Evolutionary conservation across 2,329 filamentous ascomycete species (phyloP).

Genomic region (Neopestalotiopsis sp.): DNA sequence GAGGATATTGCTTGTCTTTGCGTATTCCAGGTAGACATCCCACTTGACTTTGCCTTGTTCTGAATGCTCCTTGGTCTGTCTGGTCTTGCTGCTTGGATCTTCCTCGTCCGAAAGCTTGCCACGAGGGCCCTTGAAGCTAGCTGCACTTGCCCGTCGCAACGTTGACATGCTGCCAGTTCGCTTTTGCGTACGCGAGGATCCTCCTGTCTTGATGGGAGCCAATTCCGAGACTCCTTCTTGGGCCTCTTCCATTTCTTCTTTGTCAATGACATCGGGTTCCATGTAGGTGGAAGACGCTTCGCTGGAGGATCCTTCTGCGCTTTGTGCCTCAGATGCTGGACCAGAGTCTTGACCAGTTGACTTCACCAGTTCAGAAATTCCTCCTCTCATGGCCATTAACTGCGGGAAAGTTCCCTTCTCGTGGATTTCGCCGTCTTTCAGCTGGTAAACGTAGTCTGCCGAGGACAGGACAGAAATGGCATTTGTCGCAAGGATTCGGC

Average conservation of each 20-base stretch:
- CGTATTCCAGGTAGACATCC: slow-evolving; percentile 93
- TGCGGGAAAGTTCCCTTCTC: slow-evolving; percentile 92
- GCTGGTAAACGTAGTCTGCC: slow-evolving; percentile 84
- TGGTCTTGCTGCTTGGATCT: slow-evolving; percentile 75
- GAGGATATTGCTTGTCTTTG: slow-evolving; percentile 87
- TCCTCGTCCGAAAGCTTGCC: slow-evolving; percentile 88
- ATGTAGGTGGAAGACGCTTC: slow-evolving; percentile 61
- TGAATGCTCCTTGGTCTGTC: slow-evolving; percentile 83
- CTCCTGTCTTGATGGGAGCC: slow-evolving; percentile 70
- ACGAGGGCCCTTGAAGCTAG: slow-evolving; percentile 84
- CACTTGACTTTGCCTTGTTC: slow-evolving; percentile 99
- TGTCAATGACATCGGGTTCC: slow-evolving; percentile 59
- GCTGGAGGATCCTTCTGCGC: slow-evolving; percentile 55
- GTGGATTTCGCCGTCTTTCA: slow-evolving; percentile 81
- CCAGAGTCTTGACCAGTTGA: slow-evolving; percentile 68
- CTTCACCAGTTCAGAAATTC: slow-evolving; percentile 83
- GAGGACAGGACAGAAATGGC: slow-evolving; percentile 89
- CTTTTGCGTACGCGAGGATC: slow-evolving; percentile 54
- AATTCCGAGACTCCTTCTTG: slow-evolving; percentile 79
- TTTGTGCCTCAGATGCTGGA: slow-evolving; percentile 40
- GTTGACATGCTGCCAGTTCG: slow-evolving; percentile 77
- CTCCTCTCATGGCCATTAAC: slow-evolving; percentile 90
- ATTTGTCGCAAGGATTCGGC: slow-evolving; percentile 91
- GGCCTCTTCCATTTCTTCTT: slow-evolving; percentile 75
- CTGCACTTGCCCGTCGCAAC: slow-evolving; percentile 86